Conservation (phyloP, 2,329 filamentous ascomycete species). For the Penicillium palitans region DNA sequence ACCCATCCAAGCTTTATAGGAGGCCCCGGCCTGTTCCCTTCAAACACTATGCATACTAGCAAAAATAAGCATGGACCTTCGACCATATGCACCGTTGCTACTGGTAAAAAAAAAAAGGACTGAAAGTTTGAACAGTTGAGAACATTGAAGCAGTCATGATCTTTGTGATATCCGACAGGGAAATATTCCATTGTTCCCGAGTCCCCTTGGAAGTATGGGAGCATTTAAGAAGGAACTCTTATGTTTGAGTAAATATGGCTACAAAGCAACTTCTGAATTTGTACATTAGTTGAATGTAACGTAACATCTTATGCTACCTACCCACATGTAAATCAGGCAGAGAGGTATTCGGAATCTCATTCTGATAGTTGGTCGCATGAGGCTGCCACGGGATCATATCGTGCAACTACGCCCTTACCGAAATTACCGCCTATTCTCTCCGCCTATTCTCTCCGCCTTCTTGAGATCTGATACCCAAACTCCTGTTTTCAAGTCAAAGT, state of each 20-base stretch:
- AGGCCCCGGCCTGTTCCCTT: neutral
- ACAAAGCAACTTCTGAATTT: neutral
- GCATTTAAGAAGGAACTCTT: neutral
- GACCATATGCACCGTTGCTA: neutral
- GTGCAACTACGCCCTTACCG: constrained; percentile 10
- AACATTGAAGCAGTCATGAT: neutral
- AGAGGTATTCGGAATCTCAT: neutral
- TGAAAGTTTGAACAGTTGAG: neutral
- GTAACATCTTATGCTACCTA: neutral
- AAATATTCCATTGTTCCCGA: neutral
- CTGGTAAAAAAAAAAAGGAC: neutral
- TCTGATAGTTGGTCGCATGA: constrained; percentile 12
- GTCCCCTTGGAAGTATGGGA: neutral
- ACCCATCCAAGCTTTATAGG: neutral
- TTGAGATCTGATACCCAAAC: neutral
- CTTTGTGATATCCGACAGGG: neutral
- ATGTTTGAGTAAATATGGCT: neutral
- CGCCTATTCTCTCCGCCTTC: constrained; percentile 18
- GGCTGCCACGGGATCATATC: constrained; percentile 19
- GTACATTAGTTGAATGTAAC: constrained; percentile 7
- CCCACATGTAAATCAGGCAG: neutral
- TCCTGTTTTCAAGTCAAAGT: neutral
- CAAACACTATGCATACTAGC: neutral
- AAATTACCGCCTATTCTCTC: constrained; percentile 10
- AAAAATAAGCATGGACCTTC: neutral